Evolutionary conservation across 1,284 basidiomycete genomes (phyloP).

Genomic region (Sparassis latifolia): DNA sequence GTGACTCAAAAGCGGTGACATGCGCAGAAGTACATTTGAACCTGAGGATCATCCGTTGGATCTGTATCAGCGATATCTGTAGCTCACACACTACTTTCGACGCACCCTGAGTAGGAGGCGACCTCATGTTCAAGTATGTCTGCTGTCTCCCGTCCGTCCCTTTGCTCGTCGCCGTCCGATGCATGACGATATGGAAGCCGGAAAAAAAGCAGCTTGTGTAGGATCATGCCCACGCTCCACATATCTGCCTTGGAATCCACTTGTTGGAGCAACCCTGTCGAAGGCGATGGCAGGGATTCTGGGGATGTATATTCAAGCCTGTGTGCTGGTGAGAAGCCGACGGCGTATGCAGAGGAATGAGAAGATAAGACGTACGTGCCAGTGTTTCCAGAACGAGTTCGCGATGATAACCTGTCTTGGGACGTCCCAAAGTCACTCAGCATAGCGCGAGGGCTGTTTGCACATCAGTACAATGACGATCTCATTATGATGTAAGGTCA

Average conservation of each 20-base stretch:
- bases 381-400: conserved; percentile 80
- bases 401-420: conserved; percentile 74
- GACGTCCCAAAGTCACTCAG: conserved; percentile 94
- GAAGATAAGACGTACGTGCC: conserved; percentile 68
- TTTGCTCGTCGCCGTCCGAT: conserved; percentile 36
- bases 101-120: conserved; percentile 63
- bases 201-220: conserved; percentile 90
- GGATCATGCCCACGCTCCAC: conserved; percentile 88
- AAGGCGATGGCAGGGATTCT: conserved; percentile 72
- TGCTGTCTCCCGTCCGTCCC: conserved; percentile 53
- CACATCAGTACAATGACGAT: neutral
- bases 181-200: conserved; percentile 72
- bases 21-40: conserved; percentile 56
- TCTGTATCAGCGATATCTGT: neutral
- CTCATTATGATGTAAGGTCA: conserved; percentile 5
- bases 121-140: conserved; percentile 70
- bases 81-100: conserved; percentile 9
- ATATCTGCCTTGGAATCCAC: conserved; percentile 86
- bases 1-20: conserved; percentile 51
- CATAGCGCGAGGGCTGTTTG: conserved; percentile 71
- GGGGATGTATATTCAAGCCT: conserved; percentile 81
- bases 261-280: conserved; percentile 60
- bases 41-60: conserved; percentile 21
- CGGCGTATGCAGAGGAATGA: conserved; percentile 2
- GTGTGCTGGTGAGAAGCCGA: conserved; percentile 4